Evolutionary conservation across 1,284 basidiomycete genomes (phyloP).

Genomic region (Cystobasidium sp.): DNA sequence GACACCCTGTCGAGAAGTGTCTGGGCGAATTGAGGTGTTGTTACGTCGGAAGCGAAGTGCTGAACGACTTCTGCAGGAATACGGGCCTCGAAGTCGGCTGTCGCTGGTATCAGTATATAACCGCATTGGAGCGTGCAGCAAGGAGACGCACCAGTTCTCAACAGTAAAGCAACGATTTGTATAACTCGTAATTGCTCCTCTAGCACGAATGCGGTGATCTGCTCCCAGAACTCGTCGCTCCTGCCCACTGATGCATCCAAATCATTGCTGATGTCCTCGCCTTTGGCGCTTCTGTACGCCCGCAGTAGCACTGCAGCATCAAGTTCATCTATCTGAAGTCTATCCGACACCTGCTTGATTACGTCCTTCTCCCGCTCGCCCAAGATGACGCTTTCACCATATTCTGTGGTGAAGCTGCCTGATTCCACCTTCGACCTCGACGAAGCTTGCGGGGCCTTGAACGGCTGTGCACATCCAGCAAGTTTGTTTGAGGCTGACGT

Average conservation of each 20-base stretch:
- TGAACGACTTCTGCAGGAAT: slow-evolving; percentile 25
- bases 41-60: slow-evolving; percentile 65
- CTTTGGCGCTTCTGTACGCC: slow-evolving; percentile 1
- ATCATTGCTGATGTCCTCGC: slow-evolving; percentile 11
- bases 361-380: slow-evolving; percentile 16
- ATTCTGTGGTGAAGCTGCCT: slow-evolving; percentile 15
- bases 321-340: slow-evolving; percentile 25
- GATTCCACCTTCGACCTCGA: slow-evolving; percentile 31
- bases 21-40: slow-evolving; percentile 64
- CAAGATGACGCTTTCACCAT: slow-evolving; percentile 13
- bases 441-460: slow-evolving; percentile 5
- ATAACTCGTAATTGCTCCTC: slow-evolving; percentile 51
- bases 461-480: slow-evolving; percentile 15
- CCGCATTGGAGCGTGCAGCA: not conserved
- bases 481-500: slow-evolving; percentile 5
- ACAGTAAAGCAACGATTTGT: slow-evolving; percentile 45
- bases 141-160: slow-evolving; percentile 46
- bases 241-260: slow-evolving; percentile 8
- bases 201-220: slow-evolving; percentile 48
- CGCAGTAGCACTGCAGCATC: slow-evolving; percentile 28
- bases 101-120: not conserved
- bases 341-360: slow-evolving; percentile 8
- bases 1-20: slow-evolving; percentile 63
- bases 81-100: slow-evolving; percentile 24
- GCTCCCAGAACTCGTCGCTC: slow-evolving; percentile 48